Evolutionary conservation across 108 stramenopile genomes (phyloP).

Genomic region (Nitzschia putrida): DNA sequence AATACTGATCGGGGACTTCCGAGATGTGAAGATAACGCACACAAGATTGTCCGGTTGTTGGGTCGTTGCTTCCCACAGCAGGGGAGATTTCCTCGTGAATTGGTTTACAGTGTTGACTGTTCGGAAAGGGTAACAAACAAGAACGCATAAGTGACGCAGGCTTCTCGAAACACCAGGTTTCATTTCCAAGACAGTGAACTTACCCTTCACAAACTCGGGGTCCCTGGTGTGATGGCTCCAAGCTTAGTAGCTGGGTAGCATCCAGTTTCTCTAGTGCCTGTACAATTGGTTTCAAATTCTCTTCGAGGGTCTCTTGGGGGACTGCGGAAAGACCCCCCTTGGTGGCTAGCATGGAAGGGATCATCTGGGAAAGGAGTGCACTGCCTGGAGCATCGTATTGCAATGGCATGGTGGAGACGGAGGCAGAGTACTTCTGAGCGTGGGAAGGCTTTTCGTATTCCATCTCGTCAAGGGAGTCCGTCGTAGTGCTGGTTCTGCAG

Average conservation of each 20-base stretch:
- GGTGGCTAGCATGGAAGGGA: slow-evolving; percentile 5
- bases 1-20: slow-evolving; percentile 73
- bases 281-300: slow-evolving; percentile 46
- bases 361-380: slow-evolving; percentile 5
- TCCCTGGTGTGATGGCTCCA: slow-evolving; percentile 31
- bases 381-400: slow-evolving; percentile 1
- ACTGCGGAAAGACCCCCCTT: slow-evolving; percentile 23
- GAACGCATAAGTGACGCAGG: slow-evolving; percentile 2
- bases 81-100: slow-evolving; percentile 63
- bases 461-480: slow-evolving; percentile 5
- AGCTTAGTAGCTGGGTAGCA: slow-evolving; percentile 50
- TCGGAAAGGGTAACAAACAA: slow-evolving; percentile 17
- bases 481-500: slow-evolving; percentile 1
- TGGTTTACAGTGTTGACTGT: slow-evolving; percentile 41
- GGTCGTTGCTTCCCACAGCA: slow-evolving; percentile 9
- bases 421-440: background rate
- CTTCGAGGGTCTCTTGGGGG: slow-evolving; percentile 19
- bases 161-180: background rate
- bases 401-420: background rate
- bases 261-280: slow-evolving; percentile 49
- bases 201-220: slow-evolving; percentile 31
- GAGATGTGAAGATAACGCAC: slow-evolving; percentile 83
- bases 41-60: slow-evolving; percentile 13
- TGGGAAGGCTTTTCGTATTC: slow-evolving; percentile 8
- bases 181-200: slow-evolving; percentile 5